Evolutionary conservation across 305 asterid species (phyloP).

Genomic region (Monarda citriodora): DNA sequence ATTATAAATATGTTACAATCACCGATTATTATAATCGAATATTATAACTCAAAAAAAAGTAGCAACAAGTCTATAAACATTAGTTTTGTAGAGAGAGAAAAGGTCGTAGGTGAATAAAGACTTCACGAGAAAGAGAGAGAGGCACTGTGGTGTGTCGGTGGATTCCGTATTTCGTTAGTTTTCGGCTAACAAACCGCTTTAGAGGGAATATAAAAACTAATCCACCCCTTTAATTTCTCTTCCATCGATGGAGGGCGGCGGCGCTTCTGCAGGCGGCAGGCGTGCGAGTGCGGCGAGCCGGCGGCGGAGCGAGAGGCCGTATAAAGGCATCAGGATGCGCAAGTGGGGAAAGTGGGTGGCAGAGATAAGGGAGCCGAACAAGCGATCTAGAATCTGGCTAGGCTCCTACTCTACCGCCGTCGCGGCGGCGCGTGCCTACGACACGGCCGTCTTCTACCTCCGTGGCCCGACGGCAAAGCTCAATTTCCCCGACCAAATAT

Average conservation of each 20-base stretch:
- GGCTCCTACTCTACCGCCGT: conserved; percentile 84
- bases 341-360: conserved; percentile 99
- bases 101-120: no score
- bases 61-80: no score
- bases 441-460: conserved; percentile 85
- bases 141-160: no score
- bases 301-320: conserved; percentile 56
- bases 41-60: no score
- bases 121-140: no score
- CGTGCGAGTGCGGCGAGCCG: conserved; percentile 25
- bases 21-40: no score
- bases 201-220: no score
- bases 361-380: conserved; percentile 89
- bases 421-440: conserved; percentile 92
- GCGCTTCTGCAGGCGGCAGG: conserved; percentile 27
- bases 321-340: conserved; percentile 88
- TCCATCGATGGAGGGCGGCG: conserved; percentile 34
- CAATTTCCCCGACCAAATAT: conserved; percentile 70
- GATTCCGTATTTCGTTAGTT: no score
- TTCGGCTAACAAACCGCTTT: no score
- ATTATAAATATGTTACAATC: no score
- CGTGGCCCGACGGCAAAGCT: conserved; percentile 83
- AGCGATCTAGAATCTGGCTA: conserved; percentile 87
- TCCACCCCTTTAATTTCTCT: no score
- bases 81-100: no score